Evolutionary conservation across 805 yeast species (phyloP).

Genomic region (Wickerhamomyces mucosus): DNA sequence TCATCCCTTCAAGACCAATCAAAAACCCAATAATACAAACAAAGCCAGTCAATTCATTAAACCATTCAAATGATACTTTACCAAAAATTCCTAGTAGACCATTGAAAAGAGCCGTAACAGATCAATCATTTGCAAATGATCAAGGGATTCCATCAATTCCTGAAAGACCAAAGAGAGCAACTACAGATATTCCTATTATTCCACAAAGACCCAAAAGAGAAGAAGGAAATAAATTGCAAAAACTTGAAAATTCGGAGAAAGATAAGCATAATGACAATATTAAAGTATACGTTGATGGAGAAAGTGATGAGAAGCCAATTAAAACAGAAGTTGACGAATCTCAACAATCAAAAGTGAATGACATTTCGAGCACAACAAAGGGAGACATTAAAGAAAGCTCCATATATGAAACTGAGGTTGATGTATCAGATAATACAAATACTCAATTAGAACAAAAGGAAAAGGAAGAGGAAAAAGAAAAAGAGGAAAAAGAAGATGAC

Average conservation of each 20-base stretch:
- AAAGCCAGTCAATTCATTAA: constrained; percentile 2
- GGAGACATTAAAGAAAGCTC: too few species aligned
- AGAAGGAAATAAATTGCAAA: too few species aligned
- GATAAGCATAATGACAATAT: too few species aligned
- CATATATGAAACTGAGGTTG: too few species aligned
- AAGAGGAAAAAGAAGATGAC: neutral
- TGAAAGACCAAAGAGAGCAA: constrained; percentile 4
- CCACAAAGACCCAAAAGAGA: constrained; percentile 9
- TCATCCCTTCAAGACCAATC: constrained; percentile 13
- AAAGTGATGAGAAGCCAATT: too few species aligned
- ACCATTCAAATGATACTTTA: constrained; percentile 2
- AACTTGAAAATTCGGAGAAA: too few species aligned
- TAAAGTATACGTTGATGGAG: too few species aligned
- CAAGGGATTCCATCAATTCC: constrained; percentile 6
- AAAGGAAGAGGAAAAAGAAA: neutral
- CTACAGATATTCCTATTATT: constrained; percentile 1
- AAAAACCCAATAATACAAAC: neutral
- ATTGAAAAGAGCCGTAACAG: neutral
- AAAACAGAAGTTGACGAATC: too few species aligned
- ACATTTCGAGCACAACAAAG: too few species aligned
- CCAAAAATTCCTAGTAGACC: constrained; percentile 3
- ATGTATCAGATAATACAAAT: constrained; percentile 1
- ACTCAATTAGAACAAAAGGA: constrained; percentile 6
- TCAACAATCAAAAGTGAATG: too few species aligned
- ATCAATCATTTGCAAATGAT: neutral